Base-by-base conservation (phyloP, 2,329 filamentous ascomycete species). In the Aureobasidium musti region DNA sequence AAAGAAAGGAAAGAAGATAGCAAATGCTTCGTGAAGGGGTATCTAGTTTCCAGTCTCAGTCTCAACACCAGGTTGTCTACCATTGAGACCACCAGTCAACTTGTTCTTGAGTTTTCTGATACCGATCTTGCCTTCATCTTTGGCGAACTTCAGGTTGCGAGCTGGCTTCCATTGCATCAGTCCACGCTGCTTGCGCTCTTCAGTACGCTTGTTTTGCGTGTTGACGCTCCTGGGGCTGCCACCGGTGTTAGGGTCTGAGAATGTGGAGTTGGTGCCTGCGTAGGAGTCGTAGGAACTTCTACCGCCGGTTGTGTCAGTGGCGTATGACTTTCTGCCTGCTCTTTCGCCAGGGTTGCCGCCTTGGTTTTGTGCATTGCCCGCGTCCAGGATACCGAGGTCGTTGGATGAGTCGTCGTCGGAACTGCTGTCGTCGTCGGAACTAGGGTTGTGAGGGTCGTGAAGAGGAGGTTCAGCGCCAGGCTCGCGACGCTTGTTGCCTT, bases 141-240 rank as follows among this genome's bases (percentile, higher is more conserved):
- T 96, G 50, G 89, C 93, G 76, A 97, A 98, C 71, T 88, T 87
- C 26, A 87, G 82, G 75, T 97, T 97, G 47, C 94, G 84, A 75
- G 93, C 90, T 0, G 94, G 93, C 74, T 88, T 91, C 92, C 93
- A 98, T 77, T 98, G 94, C 91, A 97, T 96, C 74, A 97, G 73
- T 0, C 94, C 94, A 13, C 93, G 84, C 72, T 97, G 92, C 79
- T 93, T 92, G 0, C 93, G 86, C 76, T 93, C 89, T 75, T 97
- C 83, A 53, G 81, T 79, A 56, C 90, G 87, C 69, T 89, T 87
- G 74, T 89, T 91, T 69, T 87, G 84, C 66, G 82, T 82, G 72
- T 87, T 87, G 75, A 89, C 87, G 26, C 89, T 84, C 74, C 87
- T 87, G 74, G 68, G 41, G n/a, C 61, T 66, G n/a, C 60, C 37